Conservation (phyloP, 1,139 yeast genomes). For the Kodamaea derodonti region DNA sequence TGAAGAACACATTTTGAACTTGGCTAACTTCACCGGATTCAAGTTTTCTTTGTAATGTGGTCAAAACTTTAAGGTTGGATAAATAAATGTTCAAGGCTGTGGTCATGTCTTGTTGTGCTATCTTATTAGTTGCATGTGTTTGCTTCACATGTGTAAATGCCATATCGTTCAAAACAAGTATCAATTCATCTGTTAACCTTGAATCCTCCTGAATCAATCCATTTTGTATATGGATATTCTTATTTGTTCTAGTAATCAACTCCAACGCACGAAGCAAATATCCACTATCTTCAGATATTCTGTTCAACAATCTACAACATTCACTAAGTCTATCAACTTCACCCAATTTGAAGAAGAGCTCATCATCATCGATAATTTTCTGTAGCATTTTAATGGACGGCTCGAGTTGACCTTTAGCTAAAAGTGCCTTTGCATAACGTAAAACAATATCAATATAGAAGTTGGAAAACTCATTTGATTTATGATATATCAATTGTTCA, state of each 20-base stretch:
- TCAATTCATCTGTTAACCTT: conserved; percentile 36
- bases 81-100: conserved; percentile 31
- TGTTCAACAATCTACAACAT: conserved; percentile 37
- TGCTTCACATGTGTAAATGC: conserved; percentile 31
- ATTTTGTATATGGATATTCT: neutral
- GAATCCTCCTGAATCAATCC: conserved; percentile 25
- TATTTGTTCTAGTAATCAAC: conserved; percentile 15
- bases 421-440: conserved; percentile 39
- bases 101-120: neutral
- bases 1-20: conserved; percentile 34
- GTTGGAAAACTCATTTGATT: conserved; percentile 35
- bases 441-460: conserved; percentile 44
- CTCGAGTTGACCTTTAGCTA: conserved; percentile 40
- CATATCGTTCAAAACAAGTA: conserved; percentile 30
- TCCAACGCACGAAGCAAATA: conserved; percentile 41
- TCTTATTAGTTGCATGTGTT: neutral
- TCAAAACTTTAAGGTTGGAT: conserved; percentile 30
- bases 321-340: conserved; percentile 43
- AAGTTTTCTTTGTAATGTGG: conserved; percentile 18
- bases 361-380: conserved; percentile 34
- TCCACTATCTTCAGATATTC: conserved; percentile 29
- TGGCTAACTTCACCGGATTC: conserved; percentile 22
- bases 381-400: conserved; percentile 28
- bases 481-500: conserved; percentile 26
- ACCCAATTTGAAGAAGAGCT: conserved; percentile 38